A percentile compares a stretch with the other conserved stretches of the same genome.
Evolutionary conservation across 257 asterid species (phyloP).

Genomic region (Primulina huaijiensis): DNA sequence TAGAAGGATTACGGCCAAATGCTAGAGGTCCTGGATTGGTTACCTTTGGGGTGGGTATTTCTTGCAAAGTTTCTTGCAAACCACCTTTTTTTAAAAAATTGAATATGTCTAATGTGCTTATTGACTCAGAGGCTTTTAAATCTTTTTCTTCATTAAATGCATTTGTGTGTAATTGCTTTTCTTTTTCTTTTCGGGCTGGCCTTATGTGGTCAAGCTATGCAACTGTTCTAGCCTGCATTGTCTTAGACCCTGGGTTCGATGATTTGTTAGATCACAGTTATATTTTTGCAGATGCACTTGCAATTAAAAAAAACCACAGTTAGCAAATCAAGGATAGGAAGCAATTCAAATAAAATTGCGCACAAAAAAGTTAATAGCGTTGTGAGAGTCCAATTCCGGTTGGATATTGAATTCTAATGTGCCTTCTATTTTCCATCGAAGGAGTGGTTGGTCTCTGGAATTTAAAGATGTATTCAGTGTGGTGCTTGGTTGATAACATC

Average conservation of each 20-base stretch:
- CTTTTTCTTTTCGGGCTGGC: neutral
- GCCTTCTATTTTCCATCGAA: neutral
- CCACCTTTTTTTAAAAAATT: neutral
- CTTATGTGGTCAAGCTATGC: neutral
- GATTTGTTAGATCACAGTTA: neutral
- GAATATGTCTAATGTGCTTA: neutral
- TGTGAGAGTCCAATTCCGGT: neutral
- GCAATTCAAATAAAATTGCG: neutral
- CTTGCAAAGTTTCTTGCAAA: conserved; percentile 12
- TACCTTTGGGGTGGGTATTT: conserved; percentile 85
- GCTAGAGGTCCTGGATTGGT: conserved; percentile 99
- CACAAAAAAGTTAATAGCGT: neutral
- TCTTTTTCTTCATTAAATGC: neutral
- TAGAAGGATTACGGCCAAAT: conserved; percentile 96
- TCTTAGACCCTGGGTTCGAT: neutral
- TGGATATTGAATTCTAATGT: neutral
- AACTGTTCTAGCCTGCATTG: neutral
- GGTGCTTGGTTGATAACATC: neutral
- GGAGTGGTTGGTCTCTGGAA: neutral
- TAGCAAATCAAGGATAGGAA: neutral
- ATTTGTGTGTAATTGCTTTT: neutral
- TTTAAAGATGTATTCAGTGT: neutral
- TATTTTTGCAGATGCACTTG: neutral
- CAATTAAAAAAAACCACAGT: neutral
- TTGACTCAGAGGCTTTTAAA: neutral